A percentile compares a stretch with the other conserved stretches of the same genome.
phyloP scores from a whole-genome alignment of 2,329 filamentous ascomycete species.

The Lojkania enalia region DNA sequence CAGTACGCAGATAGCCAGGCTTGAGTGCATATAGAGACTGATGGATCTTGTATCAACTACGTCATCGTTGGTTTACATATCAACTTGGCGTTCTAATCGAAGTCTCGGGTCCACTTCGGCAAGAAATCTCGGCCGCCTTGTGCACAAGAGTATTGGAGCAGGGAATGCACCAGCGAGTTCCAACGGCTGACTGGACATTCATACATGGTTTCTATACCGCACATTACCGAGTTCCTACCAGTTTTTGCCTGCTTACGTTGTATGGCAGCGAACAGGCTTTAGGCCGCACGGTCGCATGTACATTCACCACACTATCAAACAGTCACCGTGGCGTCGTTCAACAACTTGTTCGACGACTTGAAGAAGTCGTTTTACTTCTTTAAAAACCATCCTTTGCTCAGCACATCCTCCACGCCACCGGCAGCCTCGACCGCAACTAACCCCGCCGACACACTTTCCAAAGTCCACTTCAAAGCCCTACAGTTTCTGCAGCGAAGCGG shows the following conservation, averaged over 20 bases:
- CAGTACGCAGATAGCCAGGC: too few species aligned
- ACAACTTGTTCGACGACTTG: constrained; percentile 37
- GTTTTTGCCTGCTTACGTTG: constrained; percentile 15
- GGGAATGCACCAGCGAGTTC: too few species aligned
- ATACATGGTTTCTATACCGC: too few species aligned
- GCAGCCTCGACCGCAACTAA: constrained; percentile 15
- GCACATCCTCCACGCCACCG: constrained; percentile 22
- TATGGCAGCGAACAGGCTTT: constrained; percentile 1
- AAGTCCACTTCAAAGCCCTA: constrained; percentile 12
- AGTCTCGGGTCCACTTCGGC: neutral
- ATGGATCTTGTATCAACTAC: too few species aligned
- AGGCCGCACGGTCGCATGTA: constrained; percentile 12
- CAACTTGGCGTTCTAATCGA: neutral
- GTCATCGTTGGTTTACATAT: too few species aligned
- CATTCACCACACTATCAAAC: constrained; percentile 8
- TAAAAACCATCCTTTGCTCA: constrained; percentile 34
- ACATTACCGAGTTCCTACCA: too few species aligned
- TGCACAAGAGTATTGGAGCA: too few species aligned
- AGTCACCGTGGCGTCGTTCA: constrained; percentile 43
- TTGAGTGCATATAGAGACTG: too few species aligned
- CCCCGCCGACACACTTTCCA: constrained; percentile 25
- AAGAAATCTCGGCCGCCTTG: too few species aligned
- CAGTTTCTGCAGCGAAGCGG: constrained; percentile 24
- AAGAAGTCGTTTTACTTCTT: constrained; percentile 43
- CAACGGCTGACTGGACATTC: too few species aligned